Evolutionary conservation across 306 rosid genomes (phyloP), one percentile per base, ranked within the genome.

Genomic region (Cyclanthera cordifolia): DNA sequence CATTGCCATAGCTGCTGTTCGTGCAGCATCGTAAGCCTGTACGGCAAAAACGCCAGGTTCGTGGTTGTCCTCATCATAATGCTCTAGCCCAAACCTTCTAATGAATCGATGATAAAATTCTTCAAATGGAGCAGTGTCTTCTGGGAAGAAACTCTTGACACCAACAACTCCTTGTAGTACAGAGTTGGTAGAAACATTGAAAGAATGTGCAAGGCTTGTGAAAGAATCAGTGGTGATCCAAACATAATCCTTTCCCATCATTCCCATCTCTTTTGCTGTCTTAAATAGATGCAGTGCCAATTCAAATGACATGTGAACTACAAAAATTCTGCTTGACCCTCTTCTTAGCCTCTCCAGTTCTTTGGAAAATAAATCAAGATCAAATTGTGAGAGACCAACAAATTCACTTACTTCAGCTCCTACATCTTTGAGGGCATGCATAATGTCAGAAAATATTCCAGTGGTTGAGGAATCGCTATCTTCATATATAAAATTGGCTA

Each of bases 101-200:
- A 57, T 69, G 61, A 83, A 83, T 68, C 54, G 71, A 23, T 0
- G 20, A 69, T 69, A 46, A 39, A 83, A 83, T 5, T 74, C 58
- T 1, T 19, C 53, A 50, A 53, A 75, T 47, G 43, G n/a, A 11
- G 32, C 28, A 28, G 55, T 54, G 6, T 3, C 53, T 64, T 79
- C 47, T 0, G 78, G 74, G 19, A 75, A 53, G 72, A 75, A 77
- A 75, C 82, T 74, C 77, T 77, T 77, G 24, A 81, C 56, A 19
- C 88, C 85, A 13, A 86, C n/a, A 56, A 78, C 66, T 16, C 91
- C 91, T 72, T 81, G 86, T 84, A 81, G 78, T 13, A 75, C 50
- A 56, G 82, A 77, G 52, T 73, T 25, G 27, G 70, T 69, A 43
- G 88, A 81, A 46, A 78, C 67, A 74, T 78, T 73, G 76, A 83